Conservation (phyloP, 345 rosid genomes). For the Hirschfeldia incana region DNA sequence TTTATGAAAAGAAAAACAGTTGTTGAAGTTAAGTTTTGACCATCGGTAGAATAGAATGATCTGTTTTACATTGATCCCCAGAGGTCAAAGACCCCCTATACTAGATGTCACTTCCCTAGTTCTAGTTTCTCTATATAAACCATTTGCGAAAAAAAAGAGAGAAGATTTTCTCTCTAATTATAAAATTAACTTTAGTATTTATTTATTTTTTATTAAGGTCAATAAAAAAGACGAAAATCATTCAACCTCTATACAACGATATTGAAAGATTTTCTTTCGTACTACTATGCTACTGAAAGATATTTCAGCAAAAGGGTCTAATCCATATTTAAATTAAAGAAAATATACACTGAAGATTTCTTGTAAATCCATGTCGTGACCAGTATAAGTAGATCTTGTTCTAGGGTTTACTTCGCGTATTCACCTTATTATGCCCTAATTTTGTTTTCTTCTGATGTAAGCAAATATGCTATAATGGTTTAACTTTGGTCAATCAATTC, state of each 20-base stretch:
- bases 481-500: background rate
- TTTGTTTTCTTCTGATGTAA: background rate
- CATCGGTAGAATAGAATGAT: slow-evolving; percentile 20
- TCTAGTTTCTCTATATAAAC: background rate
- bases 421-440: slow-evolving; percentile 2
- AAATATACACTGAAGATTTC: background rate
- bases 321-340: slow-evolving; percentile 2
- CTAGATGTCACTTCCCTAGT: slow-evolving; percentile 26
- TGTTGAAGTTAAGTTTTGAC: slow-evolving; percentile 31
- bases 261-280: background rate
- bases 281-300: background rate
- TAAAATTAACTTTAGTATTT: background rate
- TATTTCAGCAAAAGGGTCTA: background rate
- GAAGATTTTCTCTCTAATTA: background rate
- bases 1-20: slow-evolving; percentile 6
- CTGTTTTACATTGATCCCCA: slow-evolving; percentile 26
- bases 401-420: slow-evolving; percentile 8
- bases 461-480: background rate
- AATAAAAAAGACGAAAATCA: background rate
- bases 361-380: background rate
- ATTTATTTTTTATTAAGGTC: background rate
- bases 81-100: slow-evolving; percentile 30
- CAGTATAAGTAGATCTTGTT: background rate
- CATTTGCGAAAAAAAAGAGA: background rate
- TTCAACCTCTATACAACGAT: background rate